Base-by-base conservation (phyloP, 2,329 filamentous ascomycete genomes). In the Calonectria leucothoes region DNA sequence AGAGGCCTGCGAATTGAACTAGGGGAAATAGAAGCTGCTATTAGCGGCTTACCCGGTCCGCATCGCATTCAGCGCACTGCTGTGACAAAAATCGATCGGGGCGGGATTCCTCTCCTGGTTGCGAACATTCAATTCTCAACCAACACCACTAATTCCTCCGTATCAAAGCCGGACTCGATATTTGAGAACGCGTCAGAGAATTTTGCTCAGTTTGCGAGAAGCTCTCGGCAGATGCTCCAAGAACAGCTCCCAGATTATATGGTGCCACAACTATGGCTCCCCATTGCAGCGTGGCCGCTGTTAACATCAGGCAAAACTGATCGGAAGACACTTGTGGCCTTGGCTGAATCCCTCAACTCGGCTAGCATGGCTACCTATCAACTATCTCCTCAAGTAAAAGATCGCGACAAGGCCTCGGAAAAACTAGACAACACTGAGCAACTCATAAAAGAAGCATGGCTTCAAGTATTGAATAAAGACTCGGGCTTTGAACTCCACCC, bases 211-310 rank as follows among this genome's bases (percentile, higher is more conserved):
- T 57, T 35, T 37, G 20, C 15, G 14, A 7, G 20, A 20, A 25
- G 11, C 31, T 5, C n/a, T 8, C 52, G 25, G 20, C 17, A 25
- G 15, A 35, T 35, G 7, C n/a, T 57, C 1, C 52, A 31, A 57
- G 25, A 57, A 6, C 52, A 37, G 8, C 52, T 57, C 23, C 52
- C 52, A 17, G 52, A 57, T 6, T 57, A 57, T 6, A 57, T 57
- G 52, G 31, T 57, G n/a, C 52, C 52, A 6, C 52, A 57, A 11
- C 52, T 57, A 3, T 57, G 52, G 52, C 31, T 57, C 4, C 52
- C 52, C 5, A 33, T 57, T n/a, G 35, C 52, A 23, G 11, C 10
- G 17, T 57, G 52, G 52, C 52, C 52, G 4, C 52, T 57, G 2
- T 7, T 57, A 6, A 31, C 52, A 35, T 57, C 52, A 8, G 35